Conservation (phyloP, 78 protist species). For the Dictyostelium brefeldianum region DNA sequence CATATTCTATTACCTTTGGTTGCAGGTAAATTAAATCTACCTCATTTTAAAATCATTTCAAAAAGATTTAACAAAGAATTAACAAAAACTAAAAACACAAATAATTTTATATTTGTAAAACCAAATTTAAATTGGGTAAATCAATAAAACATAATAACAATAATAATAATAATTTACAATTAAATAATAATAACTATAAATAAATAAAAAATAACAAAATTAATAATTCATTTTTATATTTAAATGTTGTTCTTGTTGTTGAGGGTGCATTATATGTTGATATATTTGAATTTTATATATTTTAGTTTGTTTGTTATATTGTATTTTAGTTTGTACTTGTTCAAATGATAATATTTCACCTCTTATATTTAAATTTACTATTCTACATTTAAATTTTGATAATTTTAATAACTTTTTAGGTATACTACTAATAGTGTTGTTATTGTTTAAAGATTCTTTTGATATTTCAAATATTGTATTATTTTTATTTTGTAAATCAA, state of each 20-base stretch:
- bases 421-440: not conserved
- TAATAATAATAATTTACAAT: not conserved
- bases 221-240: not conserved
- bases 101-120: constrained; percentile 62
- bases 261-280: not conserved
- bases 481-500: not conserved
- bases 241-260: not conserved
- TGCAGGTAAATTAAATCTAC: constrained; percentile 67
- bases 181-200: not conserved
- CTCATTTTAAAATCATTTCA: constrained; percentile 60
- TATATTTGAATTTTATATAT: not conserved
- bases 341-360: not conserved
- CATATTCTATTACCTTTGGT: constrained; percentile 68
- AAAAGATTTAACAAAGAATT: constrained; percentile 75
- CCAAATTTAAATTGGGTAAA: constrained; percentile 49
- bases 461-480: not conserved
- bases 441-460: not conserved
- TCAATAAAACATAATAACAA: not conserved
- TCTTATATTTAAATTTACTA: not conserved
- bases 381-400: no score
- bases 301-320: not conserved
- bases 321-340: not conserved
- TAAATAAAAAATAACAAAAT: not conserved
- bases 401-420: no score
- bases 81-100: constrained; percentile 60